A percentile compares a stretch with the other conserved stretches of the same genome.
Evolutionary conservation across 1,284 basidiomycete genomes (phyloP).

Genomic region (Cerrena zonata): DNA sequence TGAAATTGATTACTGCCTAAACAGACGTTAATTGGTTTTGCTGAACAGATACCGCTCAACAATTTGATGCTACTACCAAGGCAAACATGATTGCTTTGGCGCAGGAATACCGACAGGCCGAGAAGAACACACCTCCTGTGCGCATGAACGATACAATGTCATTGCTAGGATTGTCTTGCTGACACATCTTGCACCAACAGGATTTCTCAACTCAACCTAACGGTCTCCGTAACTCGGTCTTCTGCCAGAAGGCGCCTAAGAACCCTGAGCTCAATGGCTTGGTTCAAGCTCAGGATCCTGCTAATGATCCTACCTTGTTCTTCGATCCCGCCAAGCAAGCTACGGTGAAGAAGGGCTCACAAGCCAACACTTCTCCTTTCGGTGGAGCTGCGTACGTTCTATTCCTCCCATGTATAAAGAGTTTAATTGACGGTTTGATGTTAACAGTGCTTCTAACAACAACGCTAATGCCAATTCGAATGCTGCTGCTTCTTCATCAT

Average conservation of each 20-base stretch:
- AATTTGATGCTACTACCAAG: slow-evolving; percentile 48
- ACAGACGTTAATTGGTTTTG: slow-evolving; percentile 2
- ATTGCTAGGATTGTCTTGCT: not conserved
- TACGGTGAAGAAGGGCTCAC: slow-evolving; percentile 44
- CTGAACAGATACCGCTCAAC: slow-evolving; percentile 41
- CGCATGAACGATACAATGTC: slow-evolving; percentile 12
- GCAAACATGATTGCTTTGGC: slow-evolving; percentile 51
- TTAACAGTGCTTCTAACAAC: slow-evolving; percentile 8
- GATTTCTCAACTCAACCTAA: slow-evolving; percentile 52
- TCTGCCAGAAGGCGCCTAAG: slow-evolving; percentile 37
- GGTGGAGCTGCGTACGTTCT: slow-evolving; percentile 19
- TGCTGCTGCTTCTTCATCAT: slow-evolving; percentile 18
- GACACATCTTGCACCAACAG: slow-evolving; percentile 21
- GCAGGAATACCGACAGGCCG: slow-evolving; percentile 49
- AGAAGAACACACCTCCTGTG: slow-evolving; percentile 61
- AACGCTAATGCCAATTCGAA: slow-evolving; percentile 13
- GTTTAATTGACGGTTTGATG: not conserved
- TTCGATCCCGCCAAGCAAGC: slow-evolving; percentile 46
- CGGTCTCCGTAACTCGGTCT: slow-evolving; percentile 36
- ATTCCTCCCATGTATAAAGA: not conserved
- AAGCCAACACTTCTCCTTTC: slow-evolving; percentile 51
- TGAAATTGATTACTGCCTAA: not conserved
- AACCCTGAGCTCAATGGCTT: slow-evolving; percentile 35
- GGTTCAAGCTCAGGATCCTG: slow-evolving; percentile 37
- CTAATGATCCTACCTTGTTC: slow-evolving; percentile 42